Evolutionary conservation across 2,329 filamentous ascomycete species (phyloP).

Genomic region (Rhynchosporium secalis): DNA sequence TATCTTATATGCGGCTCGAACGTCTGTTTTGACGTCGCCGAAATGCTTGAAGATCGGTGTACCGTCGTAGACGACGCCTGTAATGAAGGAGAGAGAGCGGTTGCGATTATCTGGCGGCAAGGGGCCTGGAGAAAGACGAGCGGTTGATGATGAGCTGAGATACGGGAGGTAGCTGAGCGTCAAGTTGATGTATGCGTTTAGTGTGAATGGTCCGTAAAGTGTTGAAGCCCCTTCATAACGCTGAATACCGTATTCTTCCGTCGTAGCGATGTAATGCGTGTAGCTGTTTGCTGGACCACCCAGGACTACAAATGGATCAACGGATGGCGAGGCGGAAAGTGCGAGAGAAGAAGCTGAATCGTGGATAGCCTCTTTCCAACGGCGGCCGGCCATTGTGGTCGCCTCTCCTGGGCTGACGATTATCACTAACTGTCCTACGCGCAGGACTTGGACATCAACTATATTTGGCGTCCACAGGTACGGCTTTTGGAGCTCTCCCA

Average conservation of each 20-base stretch:
- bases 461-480: slow-evolving; percentile 92
- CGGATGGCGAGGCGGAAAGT: slow-evolving; percentile 39
- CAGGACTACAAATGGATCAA: slow-evolving; percentile 73
- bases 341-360: slow-evolving; percentile 49
- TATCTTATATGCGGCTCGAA: slow-evolving; percentile 53
- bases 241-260: slow-evolving; percentile 80
- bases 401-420: slow-evolving; percentile 85
- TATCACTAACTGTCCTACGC: slow-evolving; percentile 81
- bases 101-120: slow-evolving; percentile 77
- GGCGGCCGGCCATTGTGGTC: slow-evolving; percentile 86
- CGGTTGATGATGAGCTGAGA: slow-evolving; percentile 52
- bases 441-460: slow-evolving; percentile 82
- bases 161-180: slow-evolving; percentile 72
- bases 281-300: slow-evolving; percentile 91
- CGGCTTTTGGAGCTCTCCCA: slow-evolving; percentile 74
- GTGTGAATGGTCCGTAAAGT: slow-evolving; percentile 77
- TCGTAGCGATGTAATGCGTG: slow-evolving; percentile 72
- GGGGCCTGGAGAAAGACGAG: slow-evolving; percentile 54
- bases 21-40: slow-evolving; percentile 63
- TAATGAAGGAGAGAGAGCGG: slow-evolving; percentile 76
- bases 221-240: slow-evolving; percentile 96
- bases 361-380: slow-evolving; percentile 75
- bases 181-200: slow-evolving; percentile 85
- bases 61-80: slow-evolving; percentile 73
- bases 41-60: slow-evolving; percentile 66